phyloP scores from a whole-genome alignment of 306 rosid genomes.

The Acacia crassicarpa region DNA sequence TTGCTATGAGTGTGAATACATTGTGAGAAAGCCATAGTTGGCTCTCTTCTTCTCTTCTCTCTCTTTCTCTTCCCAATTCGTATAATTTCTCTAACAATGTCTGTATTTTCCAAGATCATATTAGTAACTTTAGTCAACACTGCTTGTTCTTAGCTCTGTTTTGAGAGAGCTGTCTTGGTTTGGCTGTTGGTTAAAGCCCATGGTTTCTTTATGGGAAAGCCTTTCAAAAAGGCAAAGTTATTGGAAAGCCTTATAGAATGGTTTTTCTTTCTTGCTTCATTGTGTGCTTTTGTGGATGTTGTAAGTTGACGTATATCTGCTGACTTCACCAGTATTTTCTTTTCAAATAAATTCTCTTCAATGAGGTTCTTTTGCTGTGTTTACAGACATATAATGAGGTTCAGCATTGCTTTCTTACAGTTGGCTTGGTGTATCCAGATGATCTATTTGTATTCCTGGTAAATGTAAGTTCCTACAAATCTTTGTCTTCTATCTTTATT shows the following conservation, averaged over 20 bases:
- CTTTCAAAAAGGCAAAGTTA: conserved; percentile 26
- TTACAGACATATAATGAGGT: conserved; percentile 92
- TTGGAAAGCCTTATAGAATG: conserved; percentile 10
- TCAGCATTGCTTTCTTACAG: conserved; percentile 93
- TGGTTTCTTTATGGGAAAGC: conserved; percentile 1
- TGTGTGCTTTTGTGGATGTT: conserved; percentile 20
- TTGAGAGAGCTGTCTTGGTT: conserved; percentile 5
- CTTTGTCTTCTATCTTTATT: conserved; percentile 15
- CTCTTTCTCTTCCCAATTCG: too few species aligned
- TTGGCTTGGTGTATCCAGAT: conserved; percentile 88
- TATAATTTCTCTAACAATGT: too few species aligned
- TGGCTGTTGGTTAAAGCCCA: conserved; percentile 12
- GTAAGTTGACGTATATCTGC: neutral
- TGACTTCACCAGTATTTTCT: conserved; percentile 19
- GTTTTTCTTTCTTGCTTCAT: neutral
- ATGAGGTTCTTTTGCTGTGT: conserved; percentile 27
- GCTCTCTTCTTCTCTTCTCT: too few species aligned
- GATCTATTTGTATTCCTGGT: conserved; percentile 83
- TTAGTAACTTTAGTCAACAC: neutral
- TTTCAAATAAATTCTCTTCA: conserved; percentile 22
- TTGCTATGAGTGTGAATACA: too few species aligned
- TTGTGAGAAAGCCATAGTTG: too few species aligned
- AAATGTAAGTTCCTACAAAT: conserved; percentile 60
- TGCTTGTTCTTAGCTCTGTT: neutral
- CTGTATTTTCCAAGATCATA: conserved; percentile 21